Evolutionary conservation across 371 early-diverging fungal genomes (phyloP), one percentile per base, ranked within the genome.

Genomic region (Mycotypha africana): DNA sequence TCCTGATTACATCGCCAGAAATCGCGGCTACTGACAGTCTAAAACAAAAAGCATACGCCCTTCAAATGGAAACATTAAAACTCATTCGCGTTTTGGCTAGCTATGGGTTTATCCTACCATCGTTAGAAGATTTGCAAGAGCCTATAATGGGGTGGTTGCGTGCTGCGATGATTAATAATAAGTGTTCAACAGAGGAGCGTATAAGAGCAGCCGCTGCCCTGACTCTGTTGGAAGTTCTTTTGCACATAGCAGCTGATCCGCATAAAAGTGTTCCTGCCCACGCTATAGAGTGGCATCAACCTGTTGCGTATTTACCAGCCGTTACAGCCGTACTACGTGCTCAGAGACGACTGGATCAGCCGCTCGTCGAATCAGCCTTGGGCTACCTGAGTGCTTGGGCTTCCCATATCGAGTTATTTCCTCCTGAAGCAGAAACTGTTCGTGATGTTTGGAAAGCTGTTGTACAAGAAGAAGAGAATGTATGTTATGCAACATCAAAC

Each of bases 221-320:
- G 5, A 47, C 45, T 1, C 17, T 74, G 23, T 34, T 70, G 23
- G 65, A 67, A 17, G 43, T 62, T 3, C 57, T 62, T 17, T 44
- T 70, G 19, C 69, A 78, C 53, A 67, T 68, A 11, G 77, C 77
- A 2, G 77, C 72, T 4, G 78, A 81, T 52, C 75, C 69, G 14
- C 81, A 78, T 42, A 64, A 67, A 22, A 75, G 76, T 0, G 53
- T 56, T 2, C 81, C 81, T 16, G 70, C 68, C 30, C 78, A 78
- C 48, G 74, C 74, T 1, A 70, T 81, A 20, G 72, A 66, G 19
- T 81, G 81, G 81, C 74, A 73, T 38, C 78, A 81, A 40, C 69
- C 76, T 0, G 64, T 63, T 0, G 69, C 77, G 2, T 78, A 72
- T 37, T 25, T 70, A 15, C 67, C 67, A 17, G 56, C 62, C 2